Evolutionary conservation across 1,284 basidiomycete species (phyloP).

Genomic region (Cerrena zonata): DNA sequence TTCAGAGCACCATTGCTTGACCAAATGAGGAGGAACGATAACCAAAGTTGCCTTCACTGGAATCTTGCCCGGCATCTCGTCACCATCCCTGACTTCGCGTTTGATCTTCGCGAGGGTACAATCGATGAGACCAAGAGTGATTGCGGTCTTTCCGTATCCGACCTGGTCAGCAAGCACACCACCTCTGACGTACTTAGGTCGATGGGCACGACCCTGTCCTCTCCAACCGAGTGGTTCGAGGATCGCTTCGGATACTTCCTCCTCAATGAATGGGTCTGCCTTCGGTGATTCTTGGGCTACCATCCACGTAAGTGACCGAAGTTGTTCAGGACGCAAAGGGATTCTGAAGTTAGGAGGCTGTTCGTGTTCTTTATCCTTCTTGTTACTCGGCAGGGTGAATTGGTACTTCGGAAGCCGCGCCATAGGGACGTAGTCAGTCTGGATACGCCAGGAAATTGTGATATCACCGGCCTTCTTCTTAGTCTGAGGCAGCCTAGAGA

Average conservation of each 20-base stretch:
- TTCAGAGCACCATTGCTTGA: constrained; percentile 86
- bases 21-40: constrained; percentile 86
- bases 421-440: constrained; percentile 69
- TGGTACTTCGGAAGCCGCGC: constrained; percentile 57
- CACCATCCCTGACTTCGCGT: constrained; percentile 41
- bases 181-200: constrained; percentile 72
- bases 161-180: constrained; percentile 95
- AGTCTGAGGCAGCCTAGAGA: constrained; percentile 68
- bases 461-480: constrained; percentile 46
- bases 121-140: constrained; percentile 84
- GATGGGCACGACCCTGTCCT: constrained; percentile 83
- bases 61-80: constrained; percentile 57
- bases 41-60: constrained; percentile 74
- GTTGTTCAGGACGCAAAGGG: constrained; percentile 76
- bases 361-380: constrained; percentile 61
- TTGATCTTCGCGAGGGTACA: constrained; percentile 55
- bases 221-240: constrained; percentile 86
- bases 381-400: constrained; percentile 76
- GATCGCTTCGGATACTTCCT: constrained; percentile 89
- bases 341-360: constrained; percentile 80
- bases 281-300: constrained; percentile 68
- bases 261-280: constrained; percentile 77
- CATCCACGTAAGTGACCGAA: constrained; percentile 93
- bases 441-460: constrained; percentile 72
- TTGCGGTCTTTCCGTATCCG: constrained; percentile 95